Percentiles rank a stretch among this genome's conserved stretches.
phyloP scores from a whole-genome alignment of 169 alveolate genomes.

The Cryptosporidium andersoni region DNA sequence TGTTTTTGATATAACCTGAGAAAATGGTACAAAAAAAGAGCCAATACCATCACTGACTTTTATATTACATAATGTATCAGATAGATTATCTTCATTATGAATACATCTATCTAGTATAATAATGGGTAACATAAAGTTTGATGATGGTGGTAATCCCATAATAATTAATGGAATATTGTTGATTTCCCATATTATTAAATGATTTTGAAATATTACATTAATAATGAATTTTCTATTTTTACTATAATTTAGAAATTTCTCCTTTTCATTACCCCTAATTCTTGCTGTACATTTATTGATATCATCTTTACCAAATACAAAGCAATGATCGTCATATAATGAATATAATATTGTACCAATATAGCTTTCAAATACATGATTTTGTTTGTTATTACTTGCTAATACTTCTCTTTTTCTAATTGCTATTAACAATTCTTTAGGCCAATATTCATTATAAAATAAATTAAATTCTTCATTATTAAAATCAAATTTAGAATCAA shows the following conservation, averaged over 20 bases:
- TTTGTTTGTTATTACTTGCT: background rate
- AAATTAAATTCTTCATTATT: conserved; percentile 5
- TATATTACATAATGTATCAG: conserved; percentile 11
- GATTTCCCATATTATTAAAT: conserved; percentile 12
- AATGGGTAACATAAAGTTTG: conserved; percentile 45
- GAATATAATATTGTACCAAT: conserved; percentile 53
- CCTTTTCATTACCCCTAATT: conserved; percentile 21
- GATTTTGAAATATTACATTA: conserved; percentile 31
- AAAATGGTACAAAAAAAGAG: conserved; percentile 37
- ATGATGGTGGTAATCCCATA: conserved; percentile 36
- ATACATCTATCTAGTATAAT: conserved; percentile 1
- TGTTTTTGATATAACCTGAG: conserved; percentile 32
- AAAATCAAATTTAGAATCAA: conserved; percentile 1
- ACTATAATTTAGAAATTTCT: background rate
- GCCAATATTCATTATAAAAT: conserved; percentile 16
- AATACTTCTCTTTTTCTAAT: conserved; percentile 1
- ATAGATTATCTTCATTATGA: background rate
- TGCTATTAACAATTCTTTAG: conserved; percentile 14
- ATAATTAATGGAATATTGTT: conserved; percentile 24
- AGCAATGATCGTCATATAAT: conserved; percentile 54
- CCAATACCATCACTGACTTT: conserved; percentile 5
- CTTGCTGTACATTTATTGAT: conserved; percentile 29
- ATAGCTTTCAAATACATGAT: background rate
- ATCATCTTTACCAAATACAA: conserved; percentile 28
- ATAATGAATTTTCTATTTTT: background rate